Evolutionary conservation across 2,329 filamentous ascomycete species (phyloP).

Genomic region (Ophidiomyces ophidiicola): DNA sequence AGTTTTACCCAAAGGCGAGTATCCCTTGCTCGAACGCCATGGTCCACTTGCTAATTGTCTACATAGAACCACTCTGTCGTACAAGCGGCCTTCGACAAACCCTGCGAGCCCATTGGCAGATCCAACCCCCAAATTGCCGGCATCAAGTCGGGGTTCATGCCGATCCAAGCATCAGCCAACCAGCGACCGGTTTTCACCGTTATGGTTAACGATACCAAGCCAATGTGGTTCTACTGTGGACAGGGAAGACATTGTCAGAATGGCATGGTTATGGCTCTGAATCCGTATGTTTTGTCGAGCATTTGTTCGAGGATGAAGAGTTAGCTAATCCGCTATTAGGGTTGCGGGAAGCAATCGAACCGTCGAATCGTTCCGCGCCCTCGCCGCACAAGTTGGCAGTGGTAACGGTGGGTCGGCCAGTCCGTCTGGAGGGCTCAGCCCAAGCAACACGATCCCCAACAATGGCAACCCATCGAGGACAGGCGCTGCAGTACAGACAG

Average conservation of each 20-base stretch:
- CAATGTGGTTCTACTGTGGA: slow-evolving; percentile 69
- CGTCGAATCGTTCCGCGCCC: slow-evolving; percentile 9
- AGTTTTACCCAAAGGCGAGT: slow-evolving; percentile 38
- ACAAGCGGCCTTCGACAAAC: slow-evolving; percentile 56
- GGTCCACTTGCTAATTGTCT: background rate
- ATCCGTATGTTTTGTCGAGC: slow-evolving; percentile 45
- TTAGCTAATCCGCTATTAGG: background rate
- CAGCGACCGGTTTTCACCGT: slow-evolving; percentile 58
- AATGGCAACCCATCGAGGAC: slow-evolving; percentile 5
- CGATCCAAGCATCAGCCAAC: slow-evolving; percentile 38
- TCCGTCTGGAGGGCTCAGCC: background rate
- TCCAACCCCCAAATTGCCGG: slow-evolving; percentile 43
- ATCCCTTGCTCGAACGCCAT: background rate
- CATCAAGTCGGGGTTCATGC: slow-evolving; percentile 46
- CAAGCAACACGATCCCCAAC: slow-evolving; percentile 9
- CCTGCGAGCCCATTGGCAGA: slow-evolving; percentile 51
- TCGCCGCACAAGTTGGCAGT: slow-evolving; percentile 4
- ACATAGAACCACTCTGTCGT: slow-evolving; percentile 58
- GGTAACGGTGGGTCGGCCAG: background rate
- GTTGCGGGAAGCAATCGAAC: slow-evolving; percentile 8
- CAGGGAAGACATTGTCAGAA: slow-evolving; percentile 61
- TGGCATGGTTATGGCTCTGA: slow-evolving; percentile 67
- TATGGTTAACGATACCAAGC: slow-evolving; percentile 54
- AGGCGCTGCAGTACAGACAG: slow-evolving; percentile 1
- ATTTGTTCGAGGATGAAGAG: background rate